Base-by-base conservation (phyloP, 768 basidiomycete species). In the Terana coerulea region DNA sequence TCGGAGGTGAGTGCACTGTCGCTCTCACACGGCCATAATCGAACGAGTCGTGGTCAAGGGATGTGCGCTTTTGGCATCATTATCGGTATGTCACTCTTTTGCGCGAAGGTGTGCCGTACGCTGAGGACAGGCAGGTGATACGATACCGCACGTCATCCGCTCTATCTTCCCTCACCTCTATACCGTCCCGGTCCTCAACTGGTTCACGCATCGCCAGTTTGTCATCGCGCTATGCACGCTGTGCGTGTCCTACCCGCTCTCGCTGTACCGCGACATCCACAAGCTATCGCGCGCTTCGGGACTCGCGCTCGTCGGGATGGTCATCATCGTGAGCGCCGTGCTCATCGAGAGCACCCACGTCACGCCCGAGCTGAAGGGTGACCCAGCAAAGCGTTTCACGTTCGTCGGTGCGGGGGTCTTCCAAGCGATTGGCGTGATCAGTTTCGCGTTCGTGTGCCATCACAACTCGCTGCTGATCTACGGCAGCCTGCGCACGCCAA, bases 51-150 rank as follows among this genome's bases (percentile, higher is more conserved):
- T 5, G 11, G 26, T 26, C 11, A 53, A 90, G 91, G 95, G 36
- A 98, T 98, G 94, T 95, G 93, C 59, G 95, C 95, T 0, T 98
- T 98, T 66, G 91, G 93, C 25, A 95, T 98, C 61, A 98, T 98
- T 59, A 92, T 97, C 49, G 86, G 75, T 77, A 41, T 33, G 64
- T 56, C 19, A n/a, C 34, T n/a, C 11, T 15, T 9, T n/a, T n/a
- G n/a, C n/a, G n/a, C n/a, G n/a, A n/a, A n/a, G n/a, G n/a, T n/a
- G n/a, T n/a, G n/a, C n/a, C n/a, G n/a, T n/a, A n/a, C n/a, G n/a
- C n/a, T n/a, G n/a, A n/a, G 6, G 12, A 55, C 44, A 41, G 19
- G 11, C 59, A 79, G 94, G 97, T 56, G 97, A 99, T 70, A 95
- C 95, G 8, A 87, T 98, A 61, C 94, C 97, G 1, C 90, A 93